phyloP scores from a whole-genome alignment of 345 rosid species.

The Eucalyptus leucophloia region DNA sequence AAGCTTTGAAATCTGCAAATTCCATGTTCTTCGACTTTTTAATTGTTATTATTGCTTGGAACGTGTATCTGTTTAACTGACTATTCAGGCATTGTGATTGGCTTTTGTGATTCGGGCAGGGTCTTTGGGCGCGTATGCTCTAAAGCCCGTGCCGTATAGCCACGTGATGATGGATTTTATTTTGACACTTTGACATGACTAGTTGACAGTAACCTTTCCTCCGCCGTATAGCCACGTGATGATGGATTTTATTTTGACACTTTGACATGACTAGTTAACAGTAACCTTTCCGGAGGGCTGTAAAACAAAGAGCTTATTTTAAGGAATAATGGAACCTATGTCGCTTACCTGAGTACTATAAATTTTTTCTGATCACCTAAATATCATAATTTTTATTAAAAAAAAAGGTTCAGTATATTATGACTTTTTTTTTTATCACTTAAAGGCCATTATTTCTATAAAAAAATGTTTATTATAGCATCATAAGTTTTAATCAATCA shows the following conservation, averaged over 20 bases:
- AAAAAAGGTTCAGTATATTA: too few relatives aligned
- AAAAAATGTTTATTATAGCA: rapidly evolving
- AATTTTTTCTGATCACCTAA: rapidly evolving
- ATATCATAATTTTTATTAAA: too few relatives aligned
- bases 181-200: neutral
- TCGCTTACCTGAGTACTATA: rapidly evolving
- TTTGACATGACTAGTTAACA: neutral
- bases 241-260: neutral
- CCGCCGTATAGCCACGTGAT: neutral
- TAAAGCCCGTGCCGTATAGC: neutral
- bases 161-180: neutral
- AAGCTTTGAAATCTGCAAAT: neutral
- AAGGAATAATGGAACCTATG: rapidly evolving
- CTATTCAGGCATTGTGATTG: neutral
- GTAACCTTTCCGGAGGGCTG: too few relatives aligned
- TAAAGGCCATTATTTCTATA: too few relatives aligned
- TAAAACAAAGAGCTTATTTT: too few relatives aligned
- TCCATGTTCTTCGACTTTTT: too few relatives aligned
- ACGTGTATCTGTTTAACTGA: neutral
- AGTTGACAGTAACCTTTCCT: too few relatives aligned
- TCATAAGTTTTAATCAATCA: too few relatives aligned
- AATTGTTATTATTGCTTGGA: neutral
- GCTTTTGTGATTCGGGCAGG: neutral
- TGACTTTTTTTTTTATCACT: too few relatives aligned
- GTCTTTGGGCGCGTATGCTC: neutral